phyloP scores from a whole-genome alignment of 768 basidiomycete species.

The Leccinum subgranulosum region DNA sequence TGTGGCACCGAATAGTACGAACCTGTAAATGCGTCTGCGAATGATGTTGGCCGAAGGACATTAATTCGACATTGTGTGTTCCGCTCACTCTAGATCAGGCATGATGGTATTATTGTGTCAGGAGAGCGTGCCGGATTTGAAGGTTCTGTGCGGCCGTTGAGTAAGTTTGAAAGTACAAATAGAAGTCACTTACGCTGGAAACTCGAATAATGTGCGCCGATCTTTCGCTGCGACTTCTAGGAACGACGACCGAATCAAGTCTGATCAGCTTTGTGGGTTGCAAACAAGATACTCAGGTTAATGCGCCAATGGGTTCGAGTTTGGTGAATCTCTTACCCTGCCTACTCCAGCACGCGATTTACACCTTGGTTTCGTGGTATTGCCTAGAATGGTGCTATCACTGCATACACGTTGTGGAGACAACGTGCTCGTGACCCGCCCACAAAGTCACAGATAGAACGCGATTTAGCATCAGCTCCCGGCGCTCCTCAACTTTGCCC shows the following conservation, averaged over 20 bases:
- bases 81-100: slow-evolving; percentile 15
- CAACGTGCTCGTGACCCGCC: too few species aligned
- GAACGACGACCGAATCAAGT: background rate
- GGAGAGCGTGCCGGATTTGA: background rate
- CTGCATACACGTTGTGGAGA: too few species aligned
- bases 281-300: background rate
- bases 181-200: slow-evolving; percentile 6
- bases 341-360: slow-evolving; percentile 14
- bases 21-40: slow-evolving; percentile 20
- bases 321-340: slow-evolving; percentile 5
- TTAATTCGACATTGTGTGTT: background rate
- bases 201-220: background rate
- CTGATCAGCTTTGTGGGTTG: background rate
- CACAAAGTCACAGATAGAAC: too few species aligned
- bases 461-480: too few species aligned
- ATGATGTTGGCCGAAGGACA: slow-evolving; percentile 3
- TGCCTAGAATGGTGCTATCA: background rate
- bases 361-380: slow-evolving; percentile 6
- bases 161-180: background rate
- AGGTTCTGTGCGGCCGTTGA: background rate
- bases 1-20: slow-evolving; percentile 26
- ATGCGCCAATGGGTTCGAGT: background rate
- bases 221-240: background rate
- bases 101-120: slow-evolving; percentile 1
- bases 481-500: too few species aligned